phyloP scores from a whole-genome alignment of 208 protist species.

The Leishmania aethiopica region DNA sequence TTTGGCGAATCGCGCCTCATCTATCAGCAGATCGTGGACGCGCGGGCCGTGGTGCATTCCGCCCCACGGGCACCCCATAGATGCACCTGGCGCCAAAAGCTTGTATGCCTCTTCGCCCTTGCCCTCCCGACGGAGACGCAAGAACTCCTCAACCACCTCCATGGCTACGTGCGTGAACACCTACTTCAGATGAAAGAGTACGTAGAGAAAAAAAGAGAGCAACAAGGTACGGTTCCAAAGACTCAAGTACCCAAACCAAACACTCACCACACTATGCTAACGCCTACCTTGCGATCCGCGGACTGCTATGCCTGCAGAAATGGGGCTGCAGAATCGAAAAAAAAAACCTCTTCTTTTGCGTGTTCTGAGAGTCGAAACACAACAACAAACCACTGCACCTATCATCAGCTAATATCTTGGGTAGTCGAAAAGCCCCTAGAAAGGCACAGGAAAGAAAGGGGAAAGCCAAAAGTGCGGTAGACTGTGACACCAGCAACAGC shows the following conservation, averaged over 20 bases:
- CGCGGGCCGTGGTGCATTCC: conserved; percentile 83
- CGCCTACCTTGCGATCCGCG: too few species aligned
- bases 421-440: not conserved
- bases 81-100: conserved; percentile 75
- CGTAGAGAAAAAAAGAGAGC: not conserved
- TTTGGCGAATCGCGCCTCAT: conserved; percentile 76
- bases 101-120: conserved; percentile 79
- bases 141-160: conserved; percentile 86
- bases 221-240: not conserved
- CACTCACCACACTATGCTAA: too few species aligned
- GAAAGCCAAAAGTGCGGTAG: not conserved
- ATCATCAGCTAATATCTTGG: not conserved
- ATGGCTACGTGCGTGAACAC: conserved; percentile 17
- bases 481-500: not conserved
- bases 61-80: conserved; percentile 87
- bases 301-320: too few species aligned
- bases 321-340: not conserved
- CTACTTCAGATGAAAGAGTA: not conserved
- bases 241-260: not conserved
- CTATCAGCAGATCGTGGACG: conserved; percentile 60
- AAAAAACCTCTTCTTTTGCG: not conserved
- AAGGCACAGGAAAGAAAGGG: not conserved
- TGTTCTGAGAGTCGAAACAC: not conserved
- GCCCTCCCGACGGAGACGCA: conserved; percentile 69
- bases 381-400: not conserved